Evolutionary conservation across 2,329 filamentous ascomycete genomes (phyloP), one percentile per base, ranked within the genome.

Genomic region (Lithohypha guttulata): DNA sequence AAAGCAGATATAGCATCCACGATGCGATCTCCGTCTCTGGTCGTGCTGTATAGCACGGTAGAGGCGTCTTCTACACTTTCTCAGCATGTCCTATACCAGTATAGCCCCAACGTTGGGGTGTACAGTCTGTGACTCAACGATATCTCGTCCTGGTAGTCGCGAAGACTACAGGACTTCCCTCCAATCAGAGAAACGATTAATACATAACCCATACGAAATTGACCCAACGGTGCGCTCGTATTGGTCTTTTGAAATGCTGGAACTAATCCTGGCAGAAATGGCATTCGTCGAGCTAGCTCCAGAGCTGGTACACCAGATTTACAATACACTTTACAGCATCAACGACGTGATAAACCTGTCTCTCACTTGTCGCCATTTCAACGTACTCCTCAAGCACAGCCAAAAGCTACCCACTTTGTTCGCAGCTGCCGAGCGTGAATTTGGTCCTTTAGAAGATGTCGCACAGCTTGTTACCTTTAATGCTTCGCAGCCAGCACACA

Each of bases 391-490:
- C 48, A 55, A 63, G 13, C 67, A 65, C 8, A 70, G 70, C 32
- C 70, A 70, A 51, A 70, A 70, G 47, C 60, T 77, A 13, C 51
- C 62, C 36, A 72, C 77, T 38, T 65, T 79, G 39, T 62, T 66
- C 42, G 52, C 60, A 35, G 71, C 65, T 18, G 69, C 69, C 18
- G 70, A 77, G 51, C 53, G 58, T 21, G 69, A 78, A 51, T 74
- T 69, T 47, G 73, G 75, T 0, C 75, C 75, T 2, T 54, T 77
- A 10, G 51, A 71, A 41, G 73, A 77, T 53, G 67, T 73, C 43
- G 63, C 72, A 41, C 74, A 77, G 51, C 58, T 79, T 13, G 59
- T 77, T 25, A 78, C 74, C 13, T 69, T 76, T 52, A 78, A 79
- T 47, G 59, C 65, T 27, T 73, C 67, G 43, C 73, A 79, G 51